These are phyloP conservation scores for Picea glauca DNA, from an alignment of 75 land plant species.

Conservation along the genomic window DNA sequence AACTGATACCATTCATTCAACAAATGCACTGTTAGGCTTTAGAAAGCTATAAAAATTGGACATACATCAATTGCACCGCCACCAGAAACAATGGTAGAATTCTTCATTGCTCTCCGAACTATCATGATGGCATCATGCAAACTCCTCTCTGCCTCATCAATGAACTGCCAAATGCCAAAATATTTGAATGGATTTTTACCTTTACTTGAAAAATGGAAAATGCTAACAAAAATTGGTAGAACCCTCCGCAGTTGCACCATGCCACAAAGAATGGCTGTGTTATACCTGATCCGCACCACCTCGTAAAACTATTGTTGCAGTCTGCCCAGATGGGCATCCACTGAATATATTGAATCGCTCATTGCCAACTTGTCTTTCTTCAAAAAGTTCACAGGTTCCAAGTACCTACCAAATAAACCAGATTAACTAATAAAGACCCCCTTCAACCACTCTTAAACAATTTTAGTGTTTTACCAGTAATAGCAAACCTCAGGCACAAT, in stretches of 20 bases:
- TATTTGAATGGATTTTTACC: background rate
- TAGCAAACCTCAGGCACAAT: conserved; percentile 77
- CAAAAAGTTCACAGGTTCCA: conserved; percentile 87
- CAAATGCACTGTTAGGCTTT: background rate
- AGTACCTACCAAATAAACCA: conserved; percentile 57
- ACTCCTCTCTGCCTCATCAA: conserved; percentile 98
- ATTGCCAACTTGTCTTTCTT: conserved; percentile 98
- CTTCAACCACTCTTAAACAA: background rate
- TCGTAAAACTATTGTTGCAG: conserved; percentile 96
- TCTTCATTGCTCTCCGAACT: conserved; percentile 95
- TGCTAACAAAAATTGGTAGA: background rate
- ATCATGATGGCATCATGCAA: conserved; percentile 99
- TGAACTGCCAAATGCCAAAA: conserved; percentile 55
- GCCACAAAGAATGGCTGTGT: too few species aligned
- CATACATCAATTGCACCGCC: conserved; percentile 99
- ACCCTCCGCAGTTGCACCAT: background rate
- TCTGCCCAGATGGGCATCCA: conserved; percentile 94
- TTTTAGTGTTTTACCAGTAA: background rate
- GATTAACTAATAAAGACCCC: conserved; percentile 2
- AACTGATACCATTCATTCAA: background rate
- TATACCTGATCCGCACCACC: conserved; percentile 99
- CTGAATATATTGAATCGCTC: conserved; percentile 96
- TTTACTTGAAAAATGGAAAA: background rate
- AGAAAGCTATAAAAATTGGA: background rate
- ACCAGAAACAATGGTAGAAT: conserved; percentile 95